Evolutionary conservation across 75 land plant genomes (phyloP), one percentile per base, ranked within the genome.

Genomic region (Selaginella moellendorffii): DNA sequence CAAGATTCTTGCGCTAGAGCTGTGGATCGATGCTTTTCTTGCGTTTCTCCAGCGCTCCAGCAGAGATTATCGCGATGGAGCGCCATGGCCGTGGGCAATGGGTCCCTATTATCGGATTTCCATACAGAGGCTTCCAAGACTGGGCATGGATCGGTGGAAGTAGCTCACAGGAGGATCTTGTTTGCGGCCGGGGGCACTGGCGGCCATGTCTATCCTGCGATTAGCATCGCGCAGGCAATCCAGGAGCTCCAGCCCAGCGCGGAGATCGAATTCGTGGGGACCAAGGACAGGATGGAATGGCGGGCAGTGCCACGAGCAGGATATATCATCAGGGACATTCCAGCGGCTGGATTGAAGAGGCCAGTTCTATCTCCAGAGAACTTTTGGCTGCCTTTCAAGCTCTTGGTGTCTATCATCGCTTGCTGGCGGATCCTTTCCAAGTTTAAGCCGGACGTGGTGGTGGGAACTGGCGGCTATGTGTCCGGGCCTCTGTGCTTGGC

Each of bases 401-500:
- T 89, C 36, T 71, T 86, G 30, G 58, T 59, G 14, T 77, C 78
- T 25, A 5, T 36, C 46, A 5, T 36, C 5, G 46, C 5, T 14
- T 5, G 46, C 14, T 36, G 46, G 46, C 5, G 46, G 46, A 36
- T 36, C 46, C 5, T 36, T 14, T 36, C 46, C 5, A 42, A 63
- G 10, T 75, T 81, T 53, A 61, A 76, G 0, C 91, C 96, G 1
- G 66, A 78, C 24, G 60, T 83, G n/a, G 87, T 89, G 31, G 68
- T 89, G 23, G 96, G 96, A 26, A 89, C 96, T 23, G 96, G 96
- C 22, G 96, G 96, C 1, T 89, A 81, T 62, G 87, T 86, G 30
- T 70, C 96, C 0, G 72, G 72, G n/a, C 85, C 96, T 1, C 29
- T 80, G 26, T 89, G 96, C 63, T 28, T 81, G 21, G 77, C 77